Evolutionary conservation across 371 early-diverging fungal species (phyloP).

Genomic region (Encephalitozoon hellem): DNA sequence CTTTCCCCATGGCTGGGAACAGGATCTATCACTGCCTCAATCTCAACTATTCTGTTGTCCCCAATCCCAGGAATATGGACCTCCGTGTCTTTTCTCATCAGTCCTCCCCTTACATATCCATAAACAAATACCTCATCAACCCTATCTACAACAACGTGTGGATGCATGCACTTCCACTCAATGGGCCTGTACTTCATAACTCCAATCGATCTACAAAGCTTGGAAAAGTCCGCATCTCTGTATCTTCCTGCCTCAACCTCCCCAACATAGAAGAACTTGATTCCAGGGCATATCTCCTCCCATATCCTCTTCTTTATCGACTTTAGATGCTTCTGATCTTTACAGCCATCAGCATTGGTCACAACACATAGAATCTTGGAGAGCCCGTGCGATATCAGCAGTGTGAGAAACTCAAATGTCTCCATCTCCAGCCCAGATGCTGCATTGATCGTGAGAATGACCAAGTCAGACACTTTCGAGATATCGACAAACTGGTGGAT

Average conservation of each 20-base stretch:
- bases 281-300: conserved; percentile 49
- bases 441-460: conserved; percentile 84
- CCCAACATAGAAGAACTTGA: conserved; percentile 46
- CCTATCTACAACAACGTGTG: conserved; percentile 54
- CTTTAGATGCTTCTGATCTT: conserved; percentile 30
- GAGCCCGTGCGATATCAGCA: conserved; percentile 89
- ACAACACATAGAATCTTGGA: conserved; percentile 67
- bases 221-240: conserved; percentile 30
- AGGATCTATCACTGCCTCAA: conserved; percentile 18
- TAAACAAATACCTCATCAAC: conserved; percentile 23
- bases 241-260: conserved; percentile 34
- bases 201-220: conserved; percentile 31
- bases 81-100: background rate
- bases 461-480: conserved; percentile 88
- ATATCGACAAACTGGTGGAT: conserved; percentile 89
- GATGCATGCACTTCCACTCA: conserved; percentile 54
- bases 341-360: conserved; percentile 24
- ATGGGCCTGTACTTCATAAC: conserved; percentile 56
- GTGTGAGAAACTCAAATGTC: conserved; percentile 93
- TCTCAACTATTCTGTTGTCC: background rate
- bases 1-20: conserved; percentile 6
- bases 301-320: conserved; percentile 51
- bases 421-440: conserved; percentile 89
- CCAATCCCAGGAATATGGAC: conserved; percentile 32
- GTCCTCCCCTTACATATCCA: conserved; percentile 31